Evolutionary conservation across 352 stramenopile species (phyloP), one percentile per base, ranked within the genome.

Genomic region (Phytophthora podocarpi): DNA sequence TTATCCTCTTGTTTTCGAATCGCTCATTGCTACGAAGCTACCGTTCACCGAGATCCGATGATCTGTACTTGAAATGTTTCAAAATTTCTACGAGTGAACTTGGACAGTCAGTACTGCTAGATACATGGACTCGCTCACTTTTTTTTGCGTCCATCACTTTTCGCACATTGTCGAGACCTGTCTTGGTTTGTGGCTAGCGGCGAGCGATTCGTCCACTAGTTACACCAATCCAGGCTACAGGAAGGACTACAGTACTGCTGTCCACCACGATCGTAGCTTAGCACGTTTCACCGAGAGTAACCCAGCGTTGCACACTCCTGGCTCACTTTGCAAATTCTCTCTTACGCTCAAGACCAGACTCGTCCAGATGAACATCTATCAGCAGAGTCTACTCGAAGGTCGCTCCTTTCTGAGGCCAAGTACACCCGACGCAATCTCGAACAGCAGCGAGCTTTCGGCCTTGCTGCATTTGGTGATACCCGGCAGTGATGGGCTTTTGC

Each of bases 381-480:
- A 64, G 0, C 51, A 55, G 4, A 34, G 15, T 31, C 21, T 13
- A 35, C 37, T 47, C 10, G 27, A 67, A 46, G 20, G 6, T 15
- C 16, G 35, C 12, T 16, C 30, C 2, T 20, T 46, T 39, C 30
- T 41, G 21, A 37, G n/a, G 15, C 32, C 58, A 18, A 16, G n/a
- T 21, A 21, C 39, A 36, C 9, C 23, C 15, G 21, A 56, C 5
- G 34, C 27, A 11, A 21, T 62, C 16, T 37, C 37, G 9, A 46
- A 15, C 21, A 52, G n/a, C 39, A 67, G 2, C 36, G 53, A 76
- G 5, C 20, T 67, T 16, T 35, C 34, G 1, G 37, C 54, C 2
- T 46, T 73, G n/a, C 45, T 76, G 13, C 21, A 76, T 18, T 59
- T 76, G 30, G 58, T 76, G 8, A 61, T 73, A 41, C 60, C 63